Evolutionary conservation across 257 asterid genomes (phyloP).

Genomic region (Dorcoceras hygrometricum): DNA sequence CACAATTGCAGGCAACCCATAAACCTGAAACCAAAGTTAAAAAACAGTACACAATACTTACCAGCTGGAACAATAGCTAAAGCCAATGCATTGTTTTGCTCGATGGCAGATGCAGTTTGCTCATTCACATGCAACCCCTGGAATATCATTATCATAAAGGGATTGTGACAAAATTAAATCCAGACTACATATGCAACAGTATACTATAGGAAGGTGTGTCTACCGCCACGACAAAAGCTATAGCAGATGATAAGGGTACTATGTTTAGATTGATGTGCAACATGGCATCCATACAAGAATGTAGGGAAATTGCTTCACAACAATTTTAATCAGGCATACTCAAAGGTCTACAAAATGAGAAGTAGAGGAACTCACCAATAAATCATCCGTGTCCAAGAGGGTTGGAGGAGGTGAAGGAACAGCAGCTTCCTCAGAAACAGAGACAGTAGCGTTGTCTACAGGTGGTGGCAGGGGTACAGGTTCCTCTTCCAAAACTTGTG

Average conservation of each 20-base stretch:
- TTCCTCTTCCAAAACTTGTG: slow-evolving; percentile 42
- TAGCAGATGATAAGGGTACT: too few species aligned
- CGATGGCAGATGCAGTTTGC: slow-evolving; percentile 63
- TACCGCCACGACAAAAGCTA: too few species aligned
- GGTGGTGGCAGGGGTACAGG: slow-evolving; percentile 53
- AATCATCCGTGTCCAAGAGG: slow-evolving; percentile 65
- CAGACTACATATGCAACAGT: too few species aligned
- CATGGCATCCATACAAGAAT: not conserved
- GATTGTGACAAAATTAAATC: too few species aligned
- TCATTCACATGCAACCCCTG: slow-evolving; percentile 74
- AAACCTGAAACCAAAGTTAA: not conserved
- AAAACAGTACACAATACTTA: slow-evolving; percentile 31
- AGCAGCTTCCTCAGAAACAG: slow-evolving; percentile 44
- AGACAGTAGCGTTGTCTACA: slow-evolving; percentile 38
- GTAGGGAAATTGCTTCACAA: too few species aligned
- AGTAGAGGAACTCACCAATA: slow-evolving; percentile 50
- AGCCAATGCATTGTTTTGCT: slow-evolving; percentile 89
- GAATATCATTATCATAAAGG: slow-evolving; percentile 25
- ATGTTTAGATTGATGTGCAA: too few species aligned
- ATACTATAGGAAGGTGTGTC: too few species aligned
- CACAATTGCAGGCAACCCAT: not conserved
- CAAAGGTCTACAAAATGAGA: not conserved
- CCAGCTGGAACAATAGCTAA: slow-evolving; percentile 91
- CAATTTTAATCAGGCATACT: too few species aligned
- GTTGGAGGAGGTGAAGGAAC: slow-evolving; percentile 45